Evolutionary conservation across 2,329 filamentous ascomycete genomes (phyloP), one percentile per base, ranked within the genome.

Genomic region (Lachnellula subtilissima): DNA sequence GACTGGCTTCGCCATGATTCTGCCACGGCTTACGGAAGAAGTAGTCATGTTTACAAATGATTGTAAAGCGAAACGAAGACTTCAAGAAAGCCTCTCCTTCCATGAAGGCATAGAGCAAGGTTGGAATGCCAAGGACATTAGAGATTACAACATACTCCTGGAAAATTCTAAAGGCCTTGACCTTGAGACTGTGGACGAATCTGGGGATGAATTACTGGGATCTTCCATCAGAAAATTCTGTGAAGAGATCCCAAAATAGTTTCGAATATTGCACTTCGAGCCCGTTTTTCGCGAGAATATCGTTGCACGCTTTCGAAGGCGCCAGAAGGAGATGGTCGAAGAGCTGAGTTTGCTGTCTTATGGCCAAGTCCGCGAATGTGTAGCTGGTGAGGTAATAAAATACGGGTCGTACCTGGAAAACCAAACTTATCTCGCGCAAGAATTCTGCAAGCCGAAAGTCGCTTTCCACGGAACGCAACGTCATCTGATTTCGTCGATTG

Each of bases 401-500:
- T 15, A 39, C 12, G 15, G 49, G 40, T 55, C 54, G 8, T 52
- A 37, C 22, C 55, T 51, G 43, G 55, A 48, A 28, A 63, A 53
- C 5, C 67, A 62, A 11, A 67, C 73, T 46, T 67, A 70, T 28
- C 60, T 75, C 5, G 64, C 74, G 0, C 67, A 74, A 17, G 65
- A 74, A 43, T 65, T 78, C 22, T 55, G 65, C 11, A 66, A 64
- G 32, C 72, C 73, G 4, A 62, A 63, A 11, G 57, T 74, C 12
- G 75, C 73, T 2, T 78, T 73, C 53, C 74, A 78, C 60, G 73
- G 74, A 40, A 76, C 73, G 0, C 59, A 62, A 4, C 67, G 71
- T 14, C 53, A 68, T 22, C 63, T 64, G 5, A 70, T 77, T 3
- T 67, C 72, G 4, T 75, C 72, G 1, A 78, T 78, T 43, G 71